phyloP scores from a whole-genome alignment of 805 yeast species.

The Yarrowia porcina region DNA sequence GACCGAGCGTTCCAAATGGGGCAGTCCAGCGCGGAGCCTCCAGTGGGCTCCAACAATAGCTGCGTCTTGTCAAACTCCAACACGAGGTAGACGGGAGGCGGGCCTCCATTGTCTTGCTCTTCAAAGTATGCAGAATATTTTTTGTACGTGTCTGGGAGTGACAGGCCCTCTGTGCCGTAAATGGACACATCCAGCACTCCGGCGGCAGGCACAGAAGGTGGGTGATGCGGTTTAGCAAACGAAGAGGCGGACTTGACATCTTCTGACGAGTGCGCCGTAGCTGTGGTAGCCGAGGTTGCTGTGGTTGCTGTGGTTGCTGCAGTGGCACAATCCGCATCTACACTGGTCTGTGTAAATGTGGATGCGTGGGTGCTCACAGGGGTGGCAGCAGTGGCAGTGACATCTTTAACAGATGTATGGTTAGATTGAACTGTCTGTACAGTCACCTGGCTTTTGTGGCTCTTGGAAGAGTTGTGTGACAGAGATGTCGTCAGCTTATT shows the following conservation, averaged over 20 bases:
- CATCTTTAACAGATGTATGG: background rate
- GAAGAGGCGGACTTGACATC: background rate
- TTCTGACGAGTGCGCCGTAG: background rate
- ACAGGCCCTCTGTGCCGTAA: slow-evolving; percentile 8
- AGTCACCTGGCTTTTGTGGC: slow-evolving; percentile 13
- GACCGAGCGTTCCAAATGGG: slow-evolving; percentile 91
- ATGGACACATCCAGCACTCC: slow-evolving; percentile 6
- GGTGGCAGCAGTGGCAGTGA: background rate
- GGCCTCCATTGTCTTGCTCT: slow-evolving; percentile 2
- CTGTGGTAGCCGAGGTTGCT: background rate
- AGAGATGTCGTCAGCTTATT: background rate
- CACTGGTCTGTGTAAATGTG: background rate
- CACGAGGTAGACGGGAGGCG: slow-evolving; percentile 73
- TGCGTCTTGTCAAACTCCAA: slow-evolving; percentile 94
- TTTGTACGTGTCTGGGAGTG: slow-evolving; percentile 1
- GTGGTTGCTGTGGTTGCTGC: background rate
- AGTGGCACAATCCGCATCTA: background rate
- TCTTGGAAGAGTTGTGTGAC: background rate
- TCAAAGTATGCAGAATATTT: slow-evolving; percentile 13
- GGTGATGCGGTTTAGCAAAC: background rate
- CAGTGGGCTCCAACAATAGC: slow-evolving; percentile 80
- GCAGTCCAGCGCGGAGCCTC: slow-evolving; percentile 64
- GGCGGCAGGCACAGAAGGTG: background rate
- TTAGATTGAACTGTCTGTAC: slow-evolving; percentile 1
- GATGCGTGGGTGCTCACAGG: slow-evolving; percentile 1